phyloP scores from a whole-genome alignment of 305 asterid genomes.

The Fraxinus xanthoxyloides region DNA sequence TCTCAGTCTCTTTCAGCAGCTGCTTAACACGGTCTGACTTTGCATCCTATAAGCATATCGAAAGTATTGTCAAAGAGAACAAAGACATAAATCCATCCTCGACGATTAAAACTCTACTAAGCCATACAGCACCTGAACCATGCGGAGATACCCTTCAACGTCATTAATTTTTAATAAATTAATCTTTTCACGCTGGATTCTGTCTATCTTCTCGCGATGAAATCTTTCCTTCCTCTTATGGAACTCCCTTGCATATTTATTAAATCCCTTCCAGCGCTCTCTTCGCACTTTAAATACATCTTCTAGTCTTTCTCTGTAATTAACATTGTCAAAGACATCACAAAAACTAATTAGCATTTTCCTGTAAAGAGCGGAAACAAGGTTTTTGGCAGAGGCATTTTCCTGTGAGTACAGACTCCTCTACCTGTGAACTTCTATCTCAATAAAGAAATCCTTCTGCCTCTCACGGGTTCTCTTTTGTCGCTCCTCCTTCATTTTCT shows the following conservation, averaged over 20 bases:
- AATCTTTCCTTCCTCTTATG: conserved; percentile 95
- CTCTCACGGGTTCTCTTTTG: conserved; percentile 88
- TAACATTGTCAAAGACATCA: conserved; percentile 21
- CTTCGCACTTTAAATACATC: conserved; percentile 85
- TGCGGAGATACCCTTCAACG: conserved; percentile 98
- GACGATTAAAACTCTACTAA: conserved; percentile 6
- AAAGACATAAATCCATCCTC: conserved; percentile 3
- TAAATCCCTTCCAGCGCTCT: conserved; percentile 93
- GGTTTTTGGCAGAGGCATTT: conserved; percentile 15
- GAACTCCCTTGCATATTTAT: conserved; percentile 82
- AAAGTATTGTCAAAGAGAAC: conserved; percentile 22
- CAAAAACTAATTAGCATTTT: not conserved
- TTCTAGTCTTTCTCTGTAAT: conserved; percentile 84
- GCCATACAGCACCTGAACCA: conserved; percentile 79
- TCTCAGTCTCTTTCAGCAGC: conserved; percentile 94
- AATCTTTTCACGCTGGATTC: conserved; percentile 98
- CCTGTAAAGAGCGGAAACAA: conserved; percentile 19
- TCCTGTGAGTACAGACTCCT: too few species aligned
- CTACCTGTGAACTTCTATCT: conserved; percentile 94
- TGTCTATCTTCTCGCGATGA: conserved; percentile 96
- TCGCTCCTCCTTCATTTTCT: conserved; percentile 98
- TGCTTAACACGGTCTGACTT: conserved; percentile 93
- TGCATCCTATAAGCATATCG: conserved; percentile 68
- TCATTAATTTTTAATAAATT: conserved; percentile 93
- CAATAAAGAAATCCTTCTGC: conserved; percentile 95